Conservation (phyloP, 768 basidiomycete species). For the Rubroboletus satanas region DNA sequence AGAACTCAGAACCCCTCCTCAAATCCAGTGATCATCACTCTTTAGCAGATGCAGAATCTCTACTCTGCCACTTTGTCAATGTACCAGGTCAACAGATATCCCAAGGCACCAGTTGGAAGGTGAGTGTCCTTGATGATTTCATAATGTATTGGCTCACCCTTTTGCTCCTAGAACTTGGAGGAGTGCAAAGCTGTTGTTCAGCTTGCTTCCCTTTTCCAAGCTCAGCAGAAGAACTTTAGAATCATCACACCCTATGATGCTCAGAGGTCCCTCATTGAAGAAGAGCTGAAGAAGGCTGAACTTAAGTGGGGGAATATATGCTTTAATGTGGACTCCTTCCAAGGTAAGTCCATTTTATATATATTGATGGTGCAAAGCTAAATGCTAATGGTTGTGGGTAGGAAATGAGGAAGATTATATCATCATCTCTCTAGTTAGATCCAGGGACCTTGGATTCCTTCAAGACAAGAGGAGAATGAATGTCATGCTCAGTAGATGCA, state of each 20-base stretch:
- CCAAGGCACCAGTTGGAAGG: conserved; percentile 39
- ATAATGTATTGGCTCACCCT: not conserved
- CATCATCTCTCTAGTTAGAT: conserved; percentile 67
- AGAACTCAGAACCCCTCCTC: conserved; percentile 35
- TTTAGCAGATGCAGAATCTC: conserved; percentile 34
- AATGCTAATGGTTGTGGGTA: conserved; percentile 25
- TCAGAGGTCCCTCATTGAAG: conserved; percentile 60
- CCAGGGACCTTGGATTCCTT: conserved; percentile 64
- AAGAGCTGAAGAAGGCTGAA: conserved; percentile 43
- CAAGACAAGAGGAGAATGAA: conserved; percentile 64
- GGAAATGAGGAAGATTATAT: conserved; percentile 83
- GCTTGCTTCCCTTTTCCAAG: conserved; percentile 55
- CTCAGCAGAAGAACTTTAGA: conserved; percentile 44
- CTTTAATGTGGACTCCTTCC: conserved; percentile 78
- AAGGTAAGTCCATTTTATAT: conserved; percentile 46
- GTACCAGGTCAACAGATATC: conserved; percentile 37
- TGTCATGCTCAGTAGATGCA: conserved; percentile 85
- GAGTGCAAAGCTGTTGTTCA: conserved; percentile 57
- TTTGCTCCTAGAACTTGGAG: conserved; percentile 46
- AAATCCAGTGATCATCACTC: conserved; percentile 50
- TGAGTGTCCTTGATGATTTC: conserved; percentile 14
- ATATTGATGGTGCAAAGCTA: not conserved
- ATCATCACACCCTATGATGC: conserved; percentile 83
- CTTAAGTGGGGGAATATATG: conserved; percentile 64
- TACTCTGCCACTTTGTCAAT: conserved; percentile 69